Base-by-base conservation (phyloP, 176 grass and related monocot genomes). In the Avena atlantica region DNA sequence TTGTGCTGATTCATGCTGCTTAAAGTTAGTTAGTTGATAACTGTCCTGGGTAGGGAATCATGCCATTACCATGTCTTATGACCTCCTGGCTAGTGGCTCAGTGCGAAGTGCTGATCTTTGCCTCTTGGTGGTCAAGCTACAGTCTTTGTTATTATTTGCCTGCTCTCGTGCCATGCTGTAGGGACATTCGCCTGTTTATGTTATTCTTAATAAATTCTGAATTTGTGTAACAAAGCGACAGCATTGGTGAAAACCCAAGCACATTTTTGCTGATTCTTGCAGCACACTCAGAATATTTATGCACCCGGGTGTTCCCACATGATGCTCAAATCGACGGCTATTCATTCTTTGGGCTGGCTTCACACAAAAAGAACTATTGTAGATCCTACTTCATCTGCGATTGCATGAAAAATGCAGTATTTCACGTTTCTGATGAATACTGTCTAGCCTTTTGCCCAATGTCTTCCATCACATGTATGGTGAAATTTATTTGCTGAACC, bases 391-490 rank as follows among this genome's bases (percentile, higher is more conserved):
- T 42, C 40, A 13, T 17, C 12, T 4, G 44, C 45, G 10, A 55
- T 6, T 14, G 6, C 37, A 57, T 16, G 29, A 17, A 68, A 36
- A 25, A 2, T 36, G 47, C 15, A 9, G 65, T 64, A n/a, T 82
- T 51, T 68, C 9, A 0, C 6, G 6, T 52, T 36, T 53, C 17
- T 70, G 24, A 82, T 70, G 24, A 82, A 70, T 29, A 20, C 17
- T 29, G 8, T 42, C 14, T 53, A 5, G 58, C 8, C 2, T 49
- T 67, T 59, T 44, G 10, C 11, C 16, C 52, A 40, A 1, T 14
- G 55, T 14, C 29, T 58, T 78, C 53, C 16, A 36, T 78, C 51
- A 57, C 74, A 36, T 56, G 25, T 57, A 55, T 77, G 74, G 74
- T 17, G 23, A 15, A 20, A 36, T 20, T 15, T 78, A 15, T 55